A percentile compares a stretch with the other conserved stretches of the same genome.
These are phyloP conservation scores for Amphichorda felina DNA, from an alignment of 2,329 filamentous ascomycete species.

Conservation along the genomic window DNA sequence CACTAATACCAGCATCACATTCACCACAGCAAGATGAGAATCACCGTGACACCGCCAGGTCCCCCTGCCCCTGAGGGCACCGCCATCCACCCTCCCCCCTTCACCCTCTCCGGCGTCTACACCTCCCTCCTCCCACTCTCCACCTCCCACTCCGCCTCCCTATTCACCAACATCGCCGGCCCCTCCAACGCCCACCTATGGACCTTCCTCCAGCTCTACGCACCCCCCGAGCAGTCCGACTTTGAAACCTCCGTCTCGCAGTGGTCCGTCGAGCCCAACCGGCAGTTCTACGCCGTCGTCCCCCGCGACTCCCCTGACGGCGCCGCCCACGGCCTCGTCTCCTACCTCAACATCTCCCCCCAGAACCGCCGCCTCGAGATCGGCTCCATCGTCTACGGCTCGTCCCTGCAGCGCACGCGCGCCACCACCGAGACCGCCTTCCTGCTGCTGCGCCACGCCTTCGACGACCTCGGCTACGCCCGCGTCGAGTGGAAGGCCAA, in stretches of 20 bases:
- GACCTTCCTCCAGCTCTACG: constrained; percentile 18
- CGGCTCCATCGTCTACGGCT: constrained; percentile 40
- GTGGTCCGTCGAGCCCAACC: constrained; percentile 17
- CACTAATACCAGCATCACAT: too few relatives aligned
- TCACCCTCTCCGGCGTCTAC: constrained; percentile 14
- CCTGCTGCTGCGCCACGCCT: constrained; percentile 38
- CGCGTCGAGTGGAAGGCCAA: constrained; percentile 57
- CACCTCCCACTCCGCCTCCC: constrained; percentile 12
- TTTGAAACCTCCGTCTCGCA: constrained; percentile 3
- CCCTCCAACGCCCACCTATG: constrained; percentile 16
- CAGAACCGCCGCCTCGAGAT: constrained; percentile 41
- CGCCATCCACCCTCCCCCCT: constrained; percentile 9
- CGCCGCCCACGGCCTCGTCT: constrained; percentile 26
- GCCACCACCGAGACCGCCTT: constrained; percentile 47
- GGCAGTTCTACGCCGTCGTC: constrained; percentile 31
- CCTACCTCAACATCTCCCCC: constrained; percentile 34
- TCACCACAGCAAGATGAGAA: too few relatives aligned
- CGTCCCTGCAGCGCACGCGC: constrained; percentile 36
- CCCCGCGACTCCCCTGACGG: constrained; percentile 7
- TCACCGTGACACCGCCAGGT: too few relatives aligned
- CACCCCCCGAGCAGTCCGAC: constrained; percentile 14
- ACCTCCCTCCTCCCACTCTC: constrained; percentile 17
- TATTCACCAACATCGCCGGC: constrained; percentile 20
- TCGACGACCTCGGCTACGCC: constrained; percentile 38
- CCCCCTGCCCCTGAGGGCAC: too few relatives aligned